Percentiles rank a stretch among this genome's conserved stretches.
Conservation (phyloP, 371 early-diverging fungal genomes). For the Quaeritorhiza haematococci region DNA sequence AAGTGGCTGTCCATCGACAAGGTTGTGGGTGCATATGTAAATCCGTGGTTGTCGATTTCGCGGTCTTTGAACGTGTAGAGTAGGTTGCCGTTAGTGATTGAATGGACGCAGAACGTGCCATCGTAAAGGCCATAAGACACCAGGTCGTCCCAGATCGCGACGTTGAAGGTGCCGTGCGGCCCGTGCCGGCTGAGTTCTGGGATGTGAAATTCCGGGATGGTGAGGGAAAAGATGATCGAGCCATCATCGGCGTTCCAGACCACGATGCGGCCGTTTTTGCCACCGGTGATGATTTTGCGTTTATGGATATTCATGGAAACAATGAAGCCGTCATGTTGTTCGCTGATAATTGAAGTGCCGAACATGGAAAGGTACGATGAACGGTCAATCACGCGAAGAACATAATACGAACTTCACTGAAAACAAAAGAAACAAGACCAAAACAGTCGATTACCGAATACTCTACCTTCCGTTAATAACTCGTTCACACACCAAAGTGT, state of each 20-base stretch:
- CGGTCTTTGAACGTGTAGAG: slow-evolving; percentile 2
- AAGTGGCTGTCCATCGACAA: slow-evolving; percentile 27
- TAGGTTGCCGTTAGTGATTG: slow-evolving; percentile 10
- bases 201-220: too few relatives aligned
- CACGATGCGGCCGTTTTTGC: slow-evolving; percentile 19
- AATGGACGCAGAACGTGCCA: slow-evolving; percentile 20
- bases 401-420: too few relatives aligned
- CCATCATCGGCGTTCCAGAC: slow-evolving; percentile 27
- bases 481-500: not conserved
- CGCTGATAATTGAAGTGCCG: too few relatives aligned
- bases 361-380: too few relatives aligned
- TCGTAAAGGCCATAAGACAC: slow-evolving; percentile 27
- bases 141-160: slow-evolving; percentile 26
- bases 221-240: slow-evolving; percentile 1
- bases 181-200: slow-evolving; percentile 17
- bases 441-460: too few relatives aligned
- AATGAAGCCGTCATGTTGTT: slow-evolving; percentile 22
- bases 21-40: slow-evolving; percentile 25
- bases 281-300: slow-evolving; percentile 26
- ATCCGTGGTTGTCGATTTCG: not conserved
- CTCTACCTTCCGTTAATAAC: slow-evolving; percentile 23
- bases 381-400: too few relatives aligned
- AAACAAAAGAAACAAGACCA: too few relatives aligned
- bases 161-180: slow-evolving; percentile 20
- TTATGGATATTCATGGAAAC: slow-evolving; percentile 31